Evolutionary conservation across 768 basidiomycete species (phyloP).

Genomic region (Lentinus tigrinus): DNA sequence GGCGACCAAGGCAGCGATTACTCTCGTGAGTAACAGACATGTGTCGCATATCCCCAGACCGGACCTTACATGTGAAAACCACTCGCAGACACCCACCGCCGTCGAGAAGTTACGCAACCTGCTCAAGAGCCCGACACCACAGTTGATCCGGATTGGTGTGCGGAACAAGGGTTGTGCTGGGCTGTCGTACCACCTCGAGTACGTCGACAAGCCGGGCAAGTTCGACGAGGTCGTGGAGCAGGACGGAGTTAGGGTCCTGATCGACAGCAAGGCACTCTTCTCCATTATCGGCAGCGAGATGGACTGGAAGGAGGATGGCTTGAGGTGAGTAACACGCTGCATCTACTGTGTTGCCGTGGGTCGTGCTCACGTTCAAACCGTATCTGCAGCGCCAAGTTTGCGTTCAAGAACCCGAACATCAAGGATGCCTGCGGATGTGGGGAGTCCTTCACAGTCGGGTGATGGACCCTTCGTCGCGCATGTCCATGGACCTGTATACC

Average conservation of each 20-base stretch:
- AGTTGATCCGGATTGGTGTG: constrained; percentile 92
- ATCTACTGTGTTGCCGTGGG: background rate
- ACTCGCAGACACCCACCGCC: constrained; percentile 71
- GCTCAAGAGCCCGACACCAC: constrained; percentile 80
- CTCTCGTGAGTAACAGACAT: constrained; percentile 65
- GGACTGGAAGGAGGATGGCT: constrained; percentile 94
- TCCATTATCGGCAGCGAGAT: constrained; percentile 98
- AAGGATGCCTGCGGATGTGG: constrained; percentile 95
- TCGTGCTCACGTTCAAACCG: constrained; percentile 5
- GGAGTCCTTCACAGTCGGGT: constrained; percentile 77
- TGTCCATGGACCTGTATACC: background rate
- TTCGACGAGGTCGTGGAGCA: constrained; percentile 98
- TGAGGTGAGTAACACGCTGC: constrained; percentile 61
- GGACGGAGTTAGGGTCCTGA: constrained; percentile 89
- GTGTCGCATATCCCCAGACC: background rate
- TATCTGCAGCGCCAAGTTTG: constrained; percentile 67
- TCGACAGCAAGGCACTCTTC: constrained; percentile 96
- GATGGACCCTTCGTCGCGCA: background rate
- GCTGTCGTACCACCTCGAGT: constrained; percentile 88
- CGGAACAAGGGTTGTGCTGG: constrained; percentile 98
- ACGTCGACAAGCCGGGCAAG: constrained; percentile 83
- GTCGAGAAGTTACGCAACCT: constrained; percentile 71
- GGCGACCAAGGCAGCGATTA: constrained; percentile 74
- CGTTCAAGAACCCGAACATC: constrained; percentile 90
- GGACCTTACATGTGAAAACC: background rate